Conservation (phyloP, 192 early-diverging fungal species). For the Backusella tarrabulga region DNA sequence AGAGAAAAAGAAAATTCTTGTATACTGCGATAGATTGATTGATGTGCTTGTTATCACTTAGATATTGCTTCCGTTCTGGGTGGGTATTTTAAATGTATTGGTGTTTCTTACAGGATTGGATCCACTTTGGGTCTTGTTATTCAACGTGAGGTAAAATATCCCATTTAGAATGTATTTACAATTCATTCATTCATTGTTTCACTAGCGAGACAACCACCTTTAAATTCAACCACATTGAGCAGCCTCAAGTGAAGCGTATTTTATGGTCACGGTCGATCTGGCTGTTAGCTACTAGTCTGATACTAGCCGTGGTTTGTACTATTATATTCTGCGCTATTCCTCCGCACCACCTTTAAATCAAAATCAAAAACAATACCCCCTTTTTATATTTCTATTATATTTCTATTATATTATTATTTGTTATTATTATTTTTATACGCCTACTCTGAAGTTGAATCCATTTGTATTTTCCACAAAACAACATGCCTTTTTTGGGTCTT, state of each 20-base stretch:
- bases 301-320: conserved; percentile 25
- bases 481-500: background rate
- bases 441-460: too few species aligned
- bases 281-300: conserved; percentile 15
- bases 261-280: conserved; percentile 32
- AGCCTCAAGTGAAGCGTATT: conserved; percentile 34
- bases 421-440: background rate
- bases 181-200: background rate
- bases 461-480: background rate
- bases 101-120: conserved; percentile 38
- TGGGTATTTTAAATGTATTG: conserved; percentile 40
- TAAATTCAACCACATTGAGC: conserved; percentile 32
- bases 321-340: conserved; percentile 36
- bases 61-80: conserved; percentile 38
- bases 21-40: background rate
- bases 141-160: conserved; percentile 33
- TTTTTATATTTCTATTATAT: background rate
- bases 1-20: background rate
- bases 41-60: background rate
- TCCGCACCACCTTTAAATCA: conserved; percentile 17
- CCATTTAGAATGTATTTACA: background rate
- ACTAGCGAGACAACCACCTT: conserved; percentile 39
- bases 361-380: background rate
- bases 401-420: too few species aligned
- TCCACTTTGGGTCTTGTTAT: conserved; percentile 41